Percentiles rank a stretch among this genome's conserved stretches.
phyloP scores from a whole-genome alignment of 768 basidiomycete species.

The Melanogaster broomeanus region DNA sequence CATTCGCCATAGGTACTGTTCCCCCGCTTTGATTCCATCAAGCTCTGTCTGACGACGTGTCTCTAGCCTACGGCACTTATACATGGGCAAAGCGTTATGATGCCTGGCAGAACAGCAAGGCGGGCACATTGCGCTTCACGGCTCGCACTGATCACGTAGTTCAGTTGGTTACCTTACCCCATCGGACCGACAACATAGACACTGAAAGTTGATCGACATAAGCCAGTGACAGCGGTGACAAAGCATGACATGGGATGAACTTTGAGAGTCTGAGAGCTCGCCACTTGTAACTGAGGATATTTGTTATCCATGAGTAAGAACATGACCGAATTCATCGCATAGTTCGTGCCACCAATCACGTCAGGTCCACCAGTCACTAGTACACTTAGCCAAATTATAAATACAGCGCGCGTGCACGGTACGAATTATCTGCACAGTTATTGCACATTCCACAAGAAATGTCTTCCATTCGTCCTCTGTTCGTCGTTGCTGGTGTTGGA shows the following conservation, averaged over 20 bases:
- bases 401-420: not conserved
- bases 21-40: not conserved
- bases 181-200: conserved; percentile 18
- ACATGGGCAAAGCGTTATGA: conserved; percentile 75
- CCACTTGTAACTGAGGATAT: conserved; percentile 5
- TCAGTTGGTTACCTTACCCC: conserved; percentile 11
- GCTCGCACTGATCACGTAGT: conserved; percentile 20
- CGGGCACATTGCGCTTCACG: conserved; percentile 61
- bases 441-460: conserved; percentile 16
- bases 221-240: not conserved
- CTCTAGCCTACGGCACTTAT: conserved; percentile 74
- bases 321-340: not conserved
- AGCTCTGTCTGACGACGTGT: conserved; percentile 1
- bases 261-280: too few species aligned
- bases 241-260: too few species aligned
- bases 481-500: conserved; percentile 60
- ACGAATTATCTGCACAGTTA: not conserved
- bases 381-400: conserved; percentile 9
- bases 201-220: not conserved
- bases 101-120: conserved; percentile 74
- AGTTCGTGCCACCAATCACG: too few species aligned
- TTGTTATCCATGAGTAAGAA: conserved; percentile 8
- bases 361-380: too few species aligned
- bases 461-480: conserved; percentile 45
- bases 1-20: conserved; percentile 75